Evolutionary conservation across 495 filamentous ascomycete species (phyloP), one percentile per base, ranked within the genome.

Genomic region (Annulohypoxylon nitens): DNA sequence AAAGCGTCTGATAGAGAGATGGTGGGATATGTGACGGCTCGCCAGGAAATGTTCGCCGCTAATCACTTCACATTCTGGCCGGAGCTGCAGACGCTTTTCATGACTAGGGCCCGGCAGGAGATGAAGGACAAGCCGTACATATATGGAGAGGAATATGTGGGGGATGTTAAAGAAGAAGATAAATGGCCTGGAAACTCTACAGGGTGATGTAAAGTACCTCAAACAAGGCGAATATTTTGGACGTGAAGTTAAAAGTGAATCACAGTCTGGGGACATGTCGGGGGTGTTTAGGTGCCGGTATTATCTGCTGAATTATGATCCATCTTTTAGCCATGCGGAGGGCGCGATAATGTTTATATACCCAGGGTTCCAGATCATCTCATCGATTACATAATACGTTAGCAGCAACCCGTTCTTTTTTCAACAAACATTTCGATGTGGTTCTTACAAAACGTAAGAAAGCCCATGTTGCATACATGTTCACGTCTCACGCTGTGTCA

Each of bases 401-500:
- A 23, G 20, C 0, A 23, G 20, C 20, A 23, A 23, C 20, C 20
- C 20, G 20, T 23, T 23, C 20, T 1, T 23, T 23, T 23, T 23
- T 23, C 20, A 23, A 23, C 20, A 23, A 23, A 23, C 20, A 23
- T 23, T 23, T 23, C 30, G 30, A 30, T 2, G 30, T 30, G 30
- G 30, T 6, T 30, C 30, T 30, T 30, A 30, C 2, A 3, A 3
- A 6, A 3, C 30, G 5, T n/a, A 3, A 30, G 30, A 6, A 7
- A 25, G 5, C 18, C 16, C 2, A 30, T n/a, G 2, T n/a, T 61
- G 10, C 4, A 25, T 4, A 16, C 4, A 25, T 4, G 30, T 20
- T 70, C 54, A 70, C 9, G 45, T 34, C 66, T 70, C 48, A 20
- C 48, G 55, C 54, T 78, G 64, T 33, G 59, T 75, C 61, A 80